These are phyloP conservation scores for Fomitiporia mediterranea DNA, from an alignment of 1,284 basidiomycete species.

Conservation along the genomic window DNA sequence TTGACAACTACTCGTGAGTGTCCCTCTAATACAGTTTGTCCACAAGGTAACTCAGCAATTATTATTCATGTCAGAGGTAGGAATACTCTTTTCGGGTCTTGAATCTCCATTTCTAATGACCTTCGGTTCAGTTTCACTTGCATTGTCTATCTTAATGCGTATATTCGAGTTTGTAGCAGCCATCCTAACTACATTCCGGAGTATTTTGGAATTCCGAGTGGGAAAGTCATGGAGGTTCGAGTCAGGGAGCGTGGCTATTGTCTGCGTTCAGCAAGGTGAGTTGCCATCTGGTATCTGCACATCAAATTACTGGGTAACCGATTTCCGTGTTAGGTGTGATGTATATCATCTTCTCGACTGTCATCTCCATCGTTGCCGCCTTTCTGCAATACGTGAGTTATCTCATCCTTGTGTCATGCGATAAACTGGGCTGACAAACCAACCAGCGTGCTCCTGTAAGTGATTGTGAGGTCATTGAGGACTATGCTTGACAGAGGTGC, in stretches of 20 bases:
- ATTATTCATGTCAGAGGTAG: neutral
- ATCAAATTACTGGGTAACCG: too few relatives aligned
- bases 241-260: neutral
- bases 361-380: neutral
- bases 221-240: neutral
- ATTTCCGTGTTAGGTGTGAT: neutral
- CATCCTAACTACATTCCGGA: neutral
- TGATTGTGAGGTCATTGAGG: too few relatives aligned
- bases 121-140: too few relatives aligned
- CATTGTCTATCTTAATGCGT: conserved; percentile 30
- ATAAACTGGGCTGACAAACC: neutral
- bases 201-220: neutral
- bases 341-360: neutral
- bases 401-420: neutral
- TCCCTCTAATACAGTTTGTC: neutral
- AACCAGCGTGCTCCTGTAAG: neutral
- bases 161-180: conserved; percentile 6
- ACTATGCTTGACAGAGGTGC: neutral
- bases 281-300: neutral
- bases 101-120: neutral
- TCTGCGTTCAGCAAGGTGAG: neutral
- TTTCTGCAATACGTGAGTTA: neutral
- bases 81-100: neutral
- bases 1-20: neutral
- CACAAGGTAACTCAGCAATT: too few relatives aligned